Evolutionary conservation across 208 protist species (phyloP).

Genomic region (Wallacemonas sp.): DNA sequence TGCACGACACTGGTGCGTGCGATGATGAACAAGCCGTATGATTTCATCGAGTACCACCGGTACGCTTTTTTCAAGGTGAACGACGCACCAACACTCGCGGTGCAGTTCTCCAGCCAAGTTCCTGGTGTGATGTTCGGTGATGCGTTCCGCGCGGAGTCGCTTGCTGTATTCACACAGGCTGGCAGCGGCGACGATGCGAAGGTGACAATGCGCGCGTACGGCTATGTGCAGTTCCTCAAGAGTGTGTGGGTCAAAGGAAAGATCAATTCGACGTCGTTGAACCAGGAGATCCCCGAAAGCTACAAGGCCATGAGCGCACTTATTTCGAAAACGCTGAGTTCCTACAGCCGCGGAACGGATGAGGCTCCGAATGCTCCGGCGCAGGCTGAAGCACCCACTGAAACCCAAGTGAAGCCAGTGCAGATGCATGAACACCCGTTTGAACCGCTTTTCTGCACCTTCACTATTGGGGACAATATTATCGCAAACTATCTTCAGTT

Average conservation of each 20-base stretch:
- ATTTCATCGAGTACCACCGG: conserved; percentile 60
- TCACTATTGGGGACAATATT: background rate
- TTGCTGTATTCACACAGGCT: conserved; percentile 44
- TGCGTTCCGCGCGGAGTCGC: conserved; percentile 56
- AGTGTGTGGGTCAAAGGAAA: conserved; percentile 48
- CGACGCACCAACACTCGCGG: conserved; percentile 44
- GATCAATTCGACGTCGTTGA: conserved; percentile 34
- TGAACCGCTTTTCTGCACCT: background rate
- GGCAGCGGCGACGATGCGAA: conserved; percentile 16
- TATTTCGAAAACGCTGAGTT: background rate
- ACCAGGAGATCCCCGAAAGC: conserved; percentile 39
- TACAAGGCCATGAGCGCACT: conserved; percentile 24
- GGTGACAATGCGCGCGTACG: conserved; percentile 41
- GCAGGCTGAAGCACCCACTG: background rate
- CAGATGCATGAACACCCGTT: conserved; percentile 3
- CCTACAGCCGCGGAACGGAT: background rate
- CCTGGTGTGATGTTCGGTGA: conserved; percentile 59
- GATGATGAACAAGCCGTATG: conserved; percentile 54
- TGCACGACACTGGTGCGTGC: conserved; percentile 59
- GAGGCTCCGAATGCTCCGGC: background rate
- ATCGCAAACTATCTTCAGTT: background rate
- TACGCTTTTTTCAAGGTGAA: conserved; percentile 61
- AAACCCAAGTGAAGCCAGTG: background rate
- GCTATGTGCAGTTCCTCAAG: conserved; percentile 60
- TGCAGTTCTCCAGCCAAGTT: conserved; percentile 67